Conservation (phyloP, 768 basidiomycete species). For the Collybia nuda region DNA sequence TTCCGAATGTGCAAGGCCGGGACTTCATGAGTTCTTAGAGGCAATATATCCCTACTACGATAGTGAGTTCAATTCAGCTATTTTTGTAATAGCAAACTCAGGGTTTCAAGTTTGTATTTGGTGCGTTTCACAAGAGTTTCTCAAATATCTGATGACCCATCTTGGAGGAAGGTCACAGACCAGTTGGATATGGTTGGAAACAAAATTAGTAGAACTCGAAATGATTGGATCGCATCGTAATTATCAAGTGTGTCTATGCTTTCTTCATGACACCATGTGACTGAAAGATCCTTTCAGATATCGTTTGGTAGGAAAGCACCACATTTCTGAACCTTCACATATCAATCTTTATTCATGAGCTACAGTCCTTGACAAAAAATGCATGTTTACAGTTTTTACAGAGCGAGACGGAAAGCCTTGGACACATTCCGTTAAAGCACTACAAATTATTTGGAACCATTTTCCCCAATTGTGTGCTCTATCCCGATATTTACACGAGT, state of each 20-base stretch:
- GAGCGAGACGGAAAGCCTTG: conserved; percentile 70
- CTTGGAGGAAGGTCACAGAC: conserved; percentile 68
- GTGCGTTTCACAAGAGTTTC: conserved; percentile 32
- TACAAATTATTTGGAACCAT: conserved; percentile 86
- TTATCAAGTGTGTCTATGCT: conserved; percentile 56
- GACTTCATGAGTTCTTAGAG: conserved; percentile 82
- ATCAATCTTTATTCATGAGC: conserved; percentile 5
- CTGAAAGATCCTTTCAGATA: conserved; percentile 37
- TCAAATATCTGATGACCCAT: neutral
- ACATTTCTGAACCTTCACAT: neutral
- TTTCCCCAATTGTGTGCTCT: conserved; percentile 72
- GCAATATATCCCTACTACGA: conserved; percentile 82
- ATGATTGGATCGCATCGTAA: conserved; percentile 72
- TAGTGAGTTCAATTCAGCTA: conserved; percentile 34
- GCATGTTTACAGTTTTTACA: conserved; percentile 88
- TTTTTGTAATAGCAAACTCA: neutral
- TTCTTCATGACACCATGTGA: neutral
- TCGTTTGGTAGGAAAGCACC: conserved; percentile 51
- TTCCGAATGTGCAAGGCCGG: conserved; percentile 78
- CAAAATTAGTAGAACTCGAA: conserved; percentile 82
- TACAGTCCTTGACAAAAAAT: conserved; percentile 75
- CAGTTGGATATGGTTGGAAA: conserved; percentile 87
- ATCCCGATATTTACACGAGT: neutral
- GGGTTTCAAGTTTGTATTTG: conserved; percentile 68
- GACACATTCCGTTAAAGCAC: conserved; percentile 79